Evolutionary conservation across 208 protist genomes (phyloP), one percentile per base, ranked within the genome.

Genomic region (Crithidia mellificae): DNA sequence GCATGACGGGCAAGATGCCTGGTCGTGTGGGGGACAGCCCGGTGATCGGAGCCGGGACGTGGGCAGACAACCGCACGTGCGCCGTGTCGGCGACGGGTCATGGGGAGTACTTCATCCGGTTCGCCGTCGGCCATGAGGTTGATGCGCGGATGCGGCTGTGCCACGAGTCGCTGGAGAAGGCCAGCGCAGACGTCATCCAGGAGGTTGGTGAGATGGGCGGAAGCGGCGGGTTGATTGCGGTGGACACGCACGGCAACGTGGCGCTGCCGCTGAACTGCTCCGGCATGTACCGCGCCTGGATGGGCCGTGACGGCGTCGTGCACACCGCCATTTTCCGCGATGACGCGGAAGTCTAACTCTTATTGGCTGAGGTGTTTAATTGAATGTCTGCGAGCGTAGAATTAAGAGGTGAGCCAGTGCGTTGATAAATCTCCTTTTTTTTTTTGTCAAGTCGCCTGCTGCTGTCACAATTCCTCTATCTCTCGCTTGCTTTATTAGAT

Each of bases 271-370:
- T 74, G 2, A 74, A 74, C 61, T 74, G 59, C 61, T 53, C 38
- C 15, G 68, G 59, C 49, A 74, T 74, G 68, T 74, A 74, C 59
- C 68, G 68, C 32, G 68, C 68, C 11, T 74, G 68, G 68, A 63
- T 74, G 59, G 68, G 61, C 46, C 68, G 68, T 34, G 59, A 74
- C 22, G 68, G 68, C 38, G 53, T 44, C 8, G 44, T 74, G 39
- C 68, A 74, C 61, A 74, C 68, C 17, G 56, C 52, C 11, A 66
- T 74, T 49, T 72, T 73, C 44, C 50, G 55, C 43, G 63, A 65
- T 41, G 56, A 63, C 34, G 58, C 36, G 27, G 46, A 64, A 30
- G 8, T 17, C 1, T 47, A 47, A 32, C 29, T 27, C n/a, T 29
- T 34, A 14, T 9, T 24, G 24, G 20, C n/a, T 44, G 1, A 15